phyloP scores from a whole-genome alignment of 768 basidiomycete species.

The Suillus americanus region DNA sequence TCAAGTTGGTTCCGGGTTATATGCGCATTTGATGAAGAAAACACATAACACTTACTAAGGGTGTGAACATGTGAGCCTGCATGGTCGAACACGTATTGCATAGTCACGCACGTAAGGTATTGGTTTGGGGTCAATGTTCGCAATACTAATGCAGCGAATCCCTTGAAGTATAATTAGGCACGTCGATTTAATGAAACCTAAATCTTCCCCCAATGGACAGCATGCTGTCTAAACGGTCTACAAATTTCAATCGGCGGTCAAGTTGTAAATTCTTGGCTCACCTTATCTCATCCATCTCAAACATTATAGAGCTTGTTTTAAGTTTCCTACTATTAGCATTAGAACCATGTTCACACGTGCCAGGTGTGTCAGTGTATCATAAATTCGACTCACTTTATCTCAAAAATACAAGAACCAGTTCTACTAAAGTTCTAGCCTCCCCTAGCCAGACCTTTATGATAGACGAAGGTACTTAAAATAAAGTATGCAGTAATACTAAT shows the following conservation, averaged over 20 bases:
- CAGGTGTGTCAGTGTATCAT: background rate
- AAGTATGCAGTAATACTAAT: no score
- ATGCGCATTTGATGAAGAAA: background rate
- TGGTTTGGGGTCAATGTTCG: background rate
- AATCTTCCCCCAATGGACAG: background rate
- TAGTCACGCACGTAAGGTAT: background rate
- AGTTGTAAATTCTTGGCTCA: background rate
- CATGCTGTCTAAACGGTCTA: background rate
- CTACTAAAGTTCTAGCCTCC: background rate
- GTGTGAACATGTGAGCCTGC: background rate
- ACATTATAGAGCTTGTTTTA: background rate
- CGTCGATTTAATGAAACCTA: background rate
- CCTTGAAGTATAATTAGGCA: background rate
- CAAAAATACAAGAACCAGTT: background rate
- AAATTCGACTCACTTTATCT: background rate
- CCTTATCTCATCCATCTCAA: slow-evolving; percentile 1
- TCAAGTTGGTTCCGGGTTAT: background rate
- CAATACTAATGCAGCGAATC: background rate
- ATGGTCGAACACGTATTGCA: background rate
- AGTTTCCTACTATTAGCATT: background rate
- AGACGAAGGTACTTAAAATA: no score
- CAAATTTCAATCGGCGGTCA: background rate
- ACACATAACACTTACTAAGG: background rate
- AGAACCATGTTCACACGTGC: background rate
- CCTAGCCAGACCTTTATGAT: background rate